Base-by-base conservation (phyloP, 352 stramenopile genomes). In the Globisporangium nodosum region DNA sequence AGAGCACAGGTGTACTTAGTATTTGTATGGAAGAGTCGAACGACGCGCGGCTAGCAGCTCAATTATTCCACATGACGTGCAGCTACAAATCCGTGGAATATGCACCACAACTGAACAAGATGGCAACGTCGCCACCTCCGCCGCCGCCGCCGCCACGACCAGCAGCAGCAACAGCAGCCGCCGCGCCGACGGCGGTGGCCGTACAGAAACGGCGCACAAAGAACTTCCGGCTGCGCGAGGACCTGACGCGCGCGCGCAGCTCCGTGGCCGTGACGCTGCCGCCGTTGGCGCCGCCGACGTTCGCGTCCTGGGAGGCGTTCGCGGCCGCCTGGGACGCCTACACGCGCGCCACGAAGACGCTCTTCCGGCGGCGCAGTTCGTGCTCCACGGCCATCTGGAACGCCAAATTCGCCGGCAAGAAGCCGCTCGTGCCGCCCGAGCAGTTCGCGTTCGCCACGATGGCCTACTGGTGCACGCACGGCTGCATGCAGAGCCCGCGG, bases 141-240 rank as follows among this genome's bases (percentile, higher is more conserved):
- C 37, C 18, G 56, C 3, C 42, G 42, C 27, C 15, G 43, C 3
- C 20, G 20, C 4, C 13, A 27, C 6, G 6, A 39, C 33, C 33
- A 39, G 33, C 33, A 39, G 33, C 7, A 5, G 11, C 35, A 15
- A 6, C 11, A 15, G 5, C 35, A 40, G 35, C 35, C 9, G 3
- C 35, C 3, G 56, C 62, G 21, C 66, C 62, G 30, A 58, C 78
- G 9, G 37, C 37, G 3, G 8, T 15, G 37, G 12, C 1, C 37
- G 78, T 92, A 12, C 90, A 92, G 73, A 92, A 90, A 60, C 76
- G 82, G 5, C 80, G 78, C 45, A 92, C 82, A 18, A 92, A 92
- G 66, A 89, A 92, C 70, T 92, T 76, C 61, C 79, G 89, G 57
- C 69, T 80, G 69, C 78, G 82, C 39, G 82, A 92, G 60, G 73